These are phyloP conservation scores for Saitoella complicata DNA, from an alignment of 805 yeast genomes.

Conservation along the genomic window DNA sequence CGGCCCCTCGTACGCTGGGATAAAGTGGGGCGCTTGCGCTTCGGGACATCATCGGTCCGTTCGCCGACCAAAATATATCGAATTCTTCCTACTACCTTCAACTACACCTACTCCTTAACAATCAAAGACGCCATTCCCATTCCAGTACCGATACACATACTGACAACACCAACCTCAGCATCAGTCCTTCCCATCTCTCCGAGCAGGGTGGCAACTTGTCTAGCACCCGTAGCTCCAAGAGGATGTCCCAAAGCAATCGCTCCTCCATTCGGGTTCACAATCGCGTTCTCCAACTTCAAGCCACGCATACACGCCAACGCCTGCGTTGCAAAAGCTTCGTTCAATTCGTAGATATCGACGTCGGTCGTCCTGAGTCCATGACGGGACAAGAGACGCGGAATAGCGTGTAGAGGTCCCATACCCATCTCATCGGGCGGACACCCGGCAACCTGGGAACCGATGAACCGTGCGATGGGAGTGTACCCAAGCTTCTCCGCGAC, in stretches of 20 bases:
- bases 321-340: constrained; percentile 96
- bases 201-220: constrained; percentile 79
- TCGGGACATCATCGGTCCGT: too few species aligned
- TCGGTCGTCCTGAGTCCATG: constrained; percentile 43
- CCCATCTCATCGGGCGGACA: constrained; percentile 75
- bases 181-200: constrained; percentile 58
- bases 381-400: constrained; percentile 74
- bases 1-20: too few species aligned
- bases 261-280: constrained; percentile 87
- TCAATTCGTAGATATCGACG: constrained; percentile 68
- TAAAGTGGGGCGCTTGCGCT: too few species aligned
- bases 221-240: constrained; percentile 76
- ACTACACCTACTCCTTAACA: constrained; percentile 48
- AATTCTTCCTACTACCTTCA: background rate
- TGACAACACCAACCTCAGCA: constrained; percentile 67
- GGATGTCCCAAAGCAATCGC: constrained; percentile 97
- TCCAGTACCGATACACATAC: constrained; percentile 97
- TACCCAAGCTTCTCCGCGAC: constrained; percentile 60
- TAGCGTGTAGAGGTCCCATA: constrained; percentile 73
- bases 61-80: background rate
- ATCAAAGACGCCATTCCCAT: constrained; percentile 94
- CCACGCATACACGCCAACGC: constrained; percentile 58
- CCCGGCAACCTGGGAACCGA: constrained; percentile 87
- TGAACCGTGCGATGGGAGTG: constrained; percentile 61
- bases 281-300: constrained; percentile 47